These are phyloP conservation scores for Dryadomyces quercivorus DNA, from an alignment of 2,329 filamentous ascomycete species.

Conservation along the genomic window DNA sequence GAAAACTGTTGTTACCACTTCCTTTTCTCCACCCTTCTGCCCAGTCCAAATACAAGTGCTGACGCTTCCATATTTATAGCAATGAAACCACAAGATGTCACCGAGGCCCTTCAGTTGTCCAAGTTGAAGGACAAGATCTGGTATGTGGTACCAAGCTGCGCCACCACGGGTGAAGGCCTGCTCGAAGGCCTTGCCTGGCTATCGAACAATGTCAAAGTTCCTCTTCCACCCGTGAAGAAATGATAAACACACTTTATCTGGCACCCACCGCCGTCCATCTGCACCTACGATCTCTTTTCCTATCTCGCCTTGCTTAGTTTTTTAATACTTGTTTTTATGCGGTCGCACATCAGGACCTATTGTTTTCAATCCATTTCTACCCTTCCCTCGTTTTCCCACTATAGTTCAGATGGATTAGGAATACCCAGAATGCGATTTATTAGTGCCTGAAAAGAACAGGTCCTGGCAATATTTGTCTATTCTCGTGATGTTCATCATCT, in stretches of 20 bases:
- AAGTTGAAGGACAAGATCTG: conserved; percentile 75
- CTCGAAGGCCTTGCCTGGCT: conserved; percentile 75
- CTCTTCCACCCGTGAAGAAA: conserved; percentile 42
- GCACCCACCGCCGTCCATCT: background rate
- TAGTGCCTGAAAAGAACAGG: background rate
- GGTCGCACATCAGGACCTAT: background rate
- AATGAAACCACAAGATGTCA: conserved; percentile 70
- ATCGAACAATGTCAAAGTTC: conserved; percentile 70
- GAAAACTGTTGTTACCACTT: conserved; percentile 46
- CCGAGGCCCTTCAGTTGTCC: conserved; percentile 61
- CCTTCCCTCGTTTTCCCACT: background rate
- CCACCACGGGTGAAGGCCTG: conserved; percentile 69
- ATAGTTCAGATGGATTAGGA: conserved; percentile 5
- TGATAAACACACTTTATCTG: conserved; percentile 13
- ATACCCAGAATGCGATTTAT: conserved; percentile 10
- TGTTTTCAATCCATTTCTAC: background rate
- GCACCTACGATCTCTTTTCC: background rate
- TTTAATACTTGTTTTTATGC: background rate
- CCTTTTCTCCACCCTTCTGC: background rate
- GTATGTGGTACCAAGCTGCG: conserved; percentile 75
- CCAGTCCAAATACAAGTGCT: background rate
- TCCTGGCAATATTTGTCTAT: background rate
- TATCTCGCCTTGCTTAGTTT: background rate
- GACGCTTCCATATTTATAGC: conserved; percentile 30
- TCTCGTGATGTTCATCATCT: background rate